phyloP scores from a whole-genome alignment of 306 rosid species.

The Trifolium dubium region DNA sequence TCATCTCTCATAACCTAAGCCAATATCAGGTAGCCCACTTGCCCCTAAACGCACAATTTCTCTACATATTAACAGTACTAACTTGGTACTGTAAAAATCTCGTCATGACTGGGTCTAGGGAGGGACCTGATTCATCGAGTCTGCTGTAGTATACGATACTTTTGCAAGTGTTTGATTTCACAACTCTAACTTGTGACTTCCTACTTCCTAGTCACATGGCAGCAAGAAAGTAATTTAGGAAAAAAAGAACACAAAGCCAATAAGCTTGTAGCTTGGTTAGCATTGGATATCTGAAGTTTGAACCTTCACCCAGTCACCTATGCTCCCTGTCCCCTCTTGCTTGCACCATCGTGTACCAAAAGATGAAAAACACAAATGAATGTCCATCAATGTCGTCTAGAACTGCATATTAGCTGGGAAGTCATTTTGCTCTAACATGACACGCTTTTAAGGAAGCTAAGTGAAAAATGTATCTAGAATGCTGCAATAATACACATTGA shows the following conservation, averaged over 20 bases:
- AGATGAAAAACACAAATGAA: background rate
- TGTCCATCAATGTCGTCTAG: background rate
- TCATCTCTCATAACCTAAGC: conserved; percentile 21
- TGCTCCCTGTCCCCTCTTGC: conserved; percentile 14
- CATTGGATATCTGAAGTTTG: conserved; percentile 18
- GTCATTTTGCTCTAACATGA: conserved; percentile 1
- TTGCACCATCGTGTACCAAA: conserved; percentile 9
- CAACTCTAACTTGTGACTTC: conserved; percentile 3
- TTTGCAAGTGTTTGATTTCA: background rate
- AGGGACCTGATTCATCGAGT: conserved; percentile 1
- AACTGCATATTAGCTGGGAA: background rate
- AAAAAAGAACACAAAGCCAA: background rate
- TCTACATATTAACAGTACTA: conserved; percentile 5
- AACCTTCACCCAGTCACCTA: conserved; percentile 9
- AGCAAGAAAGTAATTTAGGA: background rate
- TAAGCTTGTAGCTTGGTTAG: conserved; percentile 12
- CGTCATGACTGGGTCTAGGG: background rate
- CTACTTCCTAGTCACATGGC: conserved; percentile 8
- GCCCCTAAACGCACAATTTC: conserved; percentile 14
- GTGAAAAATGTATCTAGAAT: conserved; percentile 28
- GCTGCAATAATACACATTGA: conserved; percentile 13
- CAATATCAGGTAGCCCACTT: conserved; percentile 12
- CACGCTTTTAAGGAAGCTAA: background rate
- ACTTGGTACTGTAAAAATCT: background rate
- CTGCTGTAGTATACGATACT: background rate